phyloP scores from a whole-genome alignment of 108 stramenopile genomes.

The Skeletonema marinoi region DNA sequence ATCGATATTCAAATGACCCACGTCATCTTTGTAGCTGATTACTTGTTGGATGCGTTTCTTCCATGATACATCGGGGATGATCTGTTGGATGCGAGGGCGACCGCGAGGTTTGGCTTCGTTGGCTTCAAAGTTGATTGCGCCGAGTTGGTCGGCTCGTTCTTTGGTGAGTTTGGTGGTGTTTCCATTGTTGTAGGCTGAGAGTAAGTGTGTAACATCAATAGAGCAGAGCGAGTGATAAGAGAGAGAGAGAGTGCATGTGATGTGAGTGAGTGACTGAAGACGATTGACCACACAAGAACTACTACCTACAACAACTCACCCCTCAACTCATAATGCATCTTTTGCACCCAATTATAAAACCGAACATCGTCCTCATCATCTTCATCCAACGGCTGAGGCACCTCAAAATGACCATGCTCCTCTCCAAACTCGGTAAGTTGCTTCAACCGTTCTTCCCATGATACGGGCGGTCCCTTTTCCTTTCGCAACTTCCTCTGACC shows the following conservation, averaged over 20 bases:
- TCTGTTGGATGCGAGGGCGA: neutral
- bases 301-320: constrained; percentile 1
- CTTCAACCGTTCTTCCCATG: constrained; percentile 28
- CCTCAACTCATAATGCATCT: constrained; percentile 22
- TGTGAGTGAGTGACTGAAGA: neutral
- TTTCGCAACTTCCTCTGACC: neutral
- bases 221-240: neutral
- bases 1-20: constrained; percentile 20
- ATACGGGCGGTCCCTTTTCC: constrained; percentile 2
- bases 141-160: constrained; percentile 58
- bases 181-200: constrained; percentile 49
- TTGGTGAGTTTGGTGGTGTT: constrained; percentile 38
- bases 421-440: constrained; percentile 11
- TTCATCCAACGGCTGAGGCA: constrained; percentile 4
- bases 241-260: neutral
- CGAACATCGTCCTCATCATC: constrained; percentile 8
- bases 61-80: constrained; percentile 16
- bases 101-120: constrained; percentile 8
- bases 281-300: neutral
- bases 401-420: constrained; percentile 22
- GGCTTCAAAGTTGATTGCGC: constrained; percentile 56
- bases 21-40: constrained; percentile 7
- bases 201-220: neutral
- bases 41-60: constrained; percentile 20
- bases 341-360: constrained; percentile 26